These are phyloP conservation scores for Phytopythium delawarense DNA, from an alignment of 352 stramenopile genomes.

Conservation along the genomic window DNA sequence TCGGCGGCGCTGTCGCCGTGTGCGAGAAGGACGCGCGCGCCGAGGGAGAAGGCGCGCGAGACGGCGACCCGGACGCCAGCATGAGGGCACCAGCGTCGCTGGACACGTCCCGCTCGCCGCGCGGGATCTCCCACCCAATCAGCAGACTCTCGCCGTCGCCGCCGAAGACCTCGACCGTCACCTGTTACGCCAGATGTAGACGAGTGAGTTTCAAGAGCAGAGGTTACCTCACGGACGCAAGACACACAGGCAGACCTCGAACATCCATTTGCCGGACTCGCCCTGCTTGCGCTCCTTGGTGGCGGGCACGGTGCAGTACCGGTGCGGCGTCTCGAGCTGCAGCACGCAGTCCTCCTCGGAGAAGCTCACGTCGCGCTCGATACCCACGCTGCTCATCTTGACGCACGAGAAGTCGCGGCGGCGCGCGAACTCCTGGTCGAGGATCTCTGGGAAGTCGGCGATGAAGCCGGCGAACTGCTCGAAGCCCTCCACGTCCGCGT, in stretches of 20 bases:
- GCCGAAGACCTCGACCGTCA: conserved; percentile 46
- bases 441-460: conserved; percentile 49
- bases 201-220: not conserved
- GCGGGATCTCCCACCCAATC: conserved; percentile 74
- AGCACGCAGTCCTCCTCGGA: conserved; percentile 71
- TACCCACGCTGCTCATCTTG: conserved; percentile 55
- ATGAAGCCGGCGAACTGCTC: conserved; percentile 28
- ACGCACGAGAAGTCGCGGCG: conserved; percentile 66
- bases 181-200: not conserved
- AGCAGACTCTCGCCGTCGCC: conserved; percentile 67
- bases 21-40: not conserved
- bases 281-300: conserved; percentile 69
- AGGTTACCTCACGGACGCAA: no score
- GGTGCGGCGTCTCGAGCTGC: conserved; percentile 57
- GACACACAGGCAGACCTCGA: conserved; percentile 22
- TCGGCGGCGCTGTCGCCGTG: conserved; percentile 7
- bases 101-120: conserved; percentile 3
- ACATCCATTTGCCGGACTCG: conserved; percentile 79
- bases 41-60: not conserved
- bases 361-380: conserved; percentile 64
- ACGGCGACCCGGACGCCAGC: not conserved
- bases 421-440: conserved; percentile 56
- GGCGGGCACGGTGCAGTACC: conserved; percentile 65
- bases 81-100: not conserved
- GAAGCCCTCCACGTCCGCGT: conserved; percentile 21